Conservation (phyloP, 2,329 filamentous ascomycete genomes). For the Aspergillus latus region DNA sequence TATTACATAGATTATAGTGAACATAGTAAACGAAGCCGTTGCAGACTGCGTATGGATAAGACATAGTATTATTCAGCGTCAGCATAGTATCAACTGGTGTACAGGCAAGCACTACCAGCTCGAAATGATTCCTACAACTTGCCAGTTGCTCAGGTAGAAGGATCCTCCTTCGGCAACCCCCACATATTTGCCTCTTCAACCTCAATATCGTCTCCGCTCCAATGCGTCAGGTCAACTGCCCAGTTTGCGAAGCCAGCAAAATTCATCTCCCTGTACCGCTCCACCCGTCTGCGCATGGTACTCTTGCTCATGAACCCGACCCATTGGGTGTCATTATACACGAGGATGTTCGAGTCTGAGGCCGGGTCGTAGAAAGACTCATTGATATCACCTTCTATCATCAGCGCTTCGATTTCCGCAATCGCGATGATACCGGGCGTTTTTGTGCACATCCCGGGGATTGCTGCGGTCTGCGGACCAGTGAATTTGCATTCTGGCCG, state of each 20-base stretch:
- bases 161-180: background rate
- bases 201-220: slow-evolving; percentile 6
- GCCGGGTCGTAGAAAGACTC: slow-evolving; percentile 8
- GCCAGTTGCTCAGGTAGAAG: background rate
- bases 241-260: slow-evolving; percentile 12
- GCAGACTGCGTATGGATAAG: background rate
- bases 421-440: slow-evolving; percentile 4
- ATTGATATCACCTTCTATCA: slow-evolving; percentile 1
- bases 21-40: no score
- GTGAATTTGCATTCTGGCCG: slow-evolving; percentile 9
- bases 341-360: slow-evolving; percentile 13
- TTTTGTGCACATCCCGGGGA: slow-evolving; percentile 2
- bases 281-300: slow-evolving; percentile 3
- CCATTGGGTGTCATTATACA: slow-evolving; percentile 15
- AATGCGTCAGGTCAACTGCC: slow-evolving; percentile 12
- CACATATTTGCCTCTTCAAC: background rate
- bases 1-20: no score
- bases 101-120: background rate
- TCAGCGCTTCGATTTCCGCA: slow-evolving; percentile 11
- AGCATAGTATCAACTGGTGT: background rate
- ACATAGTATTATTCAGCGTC: background rate
- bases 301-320: slow-evolving; percentile 8
- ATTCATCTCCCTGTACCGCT: slow-evolving; percentile 5
- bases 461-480: slow-evolving; percentile 5
- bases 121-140: background rate